A percentile compares a stretch with the other conserved stretches of the same genome.
phyloP scores from a whole-genome alignment of 139 green algal genomes.

The Chlamydomonas eustigma region DNA sequence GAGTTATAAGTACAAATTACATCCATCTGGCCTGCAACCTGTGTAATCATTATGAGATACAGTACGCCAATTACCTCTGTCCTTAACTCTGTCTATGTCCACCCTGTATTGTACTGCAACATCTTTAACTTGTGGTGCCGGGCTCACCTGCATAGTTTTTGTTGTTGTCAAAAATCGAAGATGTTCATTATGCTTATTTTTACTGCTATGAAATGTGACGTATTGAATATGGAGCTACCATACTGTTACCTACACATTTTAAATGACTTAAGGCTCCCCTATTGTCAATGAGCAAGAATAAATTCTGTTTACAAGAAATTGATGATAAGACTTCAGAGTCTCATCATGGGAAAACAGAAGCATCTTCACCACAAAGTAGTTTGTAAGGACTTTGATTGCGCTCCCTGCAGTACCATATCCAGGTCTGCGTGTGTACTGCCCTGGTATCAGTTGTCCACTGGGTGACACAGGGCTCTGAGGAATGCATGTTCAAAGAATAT shows the following conservation, averaged over 20 bases:
- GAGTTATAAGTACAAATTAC: not conserved
- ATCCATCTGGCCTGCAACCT: not conserved
- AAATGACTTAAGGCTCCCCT: no score
- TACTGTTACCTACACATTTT: not conserved
- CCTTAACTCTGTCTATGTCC: not conserved
- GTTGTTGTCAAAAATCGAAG: not conserved
- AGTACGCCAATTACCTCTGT: not conserved
- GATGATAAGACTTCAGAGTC: not conserved
- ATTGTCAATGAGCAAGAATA: no score
- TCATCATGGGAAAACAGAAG: no score
- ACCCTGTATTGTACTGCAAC: not conserved
- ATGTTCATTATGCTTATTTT: not conserved
- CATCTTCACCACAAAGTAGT: constrained; percentile 15
- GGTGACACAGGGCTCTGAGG: no score
- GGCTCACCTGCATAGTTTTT: not conserved
- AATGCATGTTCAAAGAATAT: no score
- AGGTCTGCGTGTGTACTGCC: no score
- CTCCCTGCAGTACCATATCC: constrained; percentile 13
- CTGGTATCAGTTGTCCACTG: no score
- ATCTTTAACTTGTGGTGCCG: not conserved
- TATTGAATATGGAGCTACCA: not conserved
- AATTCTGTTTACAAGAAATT: not conserved
- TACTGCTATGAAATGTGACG: not conserved
- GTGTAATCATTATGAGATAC: not conserved
- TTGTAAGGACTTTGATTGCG: constrained; percentile 21